Evolutionary conservation across 805 yeast species (phyloP).

Genomic region (Peterozyma toletana): DNA sequence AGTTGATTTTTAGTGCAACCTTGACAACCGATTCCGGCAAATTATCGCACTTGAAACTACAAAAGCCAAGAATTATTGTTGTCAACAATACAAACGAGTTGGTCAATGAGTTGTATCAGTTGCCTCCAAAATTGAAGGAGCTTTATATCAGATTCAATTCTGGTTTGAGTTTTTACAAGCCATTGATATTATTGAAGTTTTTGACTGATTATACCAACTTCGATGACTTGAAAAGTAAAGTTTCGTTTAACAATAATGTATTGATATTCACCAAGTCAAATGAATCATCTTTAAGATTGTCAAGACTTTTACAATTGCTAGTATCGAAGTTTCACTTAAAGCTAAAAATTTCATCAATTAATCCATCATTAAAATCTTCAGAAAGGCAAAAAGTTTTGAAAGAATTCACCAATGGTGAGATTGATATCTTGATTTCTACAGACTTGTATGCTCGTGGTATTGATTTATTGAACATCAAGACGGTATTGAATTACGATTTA

Average conservation of each 20-base stretch:
- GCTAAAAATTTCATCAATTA: slow-evolving; percentile 37
- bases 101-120: slow-evolving; percentile 49
- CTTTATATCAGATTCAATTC: slow-evolving; percentile 19
- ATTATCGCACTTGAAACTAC: slow-evolving; percentile 61
- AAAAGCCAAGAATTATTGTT: slow-evolving; percentile 65
- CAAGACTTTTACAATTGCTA: slow-evolving; percentile 49
- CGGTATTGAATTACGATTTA: slow-evolving; percentile 84
- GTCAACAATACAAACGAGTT: slow-evolving; percentile 50
- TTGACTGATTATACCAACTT: slow-evolving; percentile 26
- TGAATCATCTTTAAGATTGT: slow-evolving; percentile 78
- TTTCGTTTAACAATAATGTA: slow-evolving; percentile 24
- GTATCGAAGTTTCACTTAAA: slow-evolving; percentile 14
- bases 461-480: slow-evolving; percentile 61
- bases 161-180: slow-evolving; percentile 47
- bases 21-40: slow-evolving; percentile 90
- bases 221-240: slow-evolving; percentile 8
- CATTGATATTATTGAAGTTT: slow-evolving; percentile 60
- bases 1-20: slow-evolving; percentile 87
- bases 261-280: slow-evolving; percentile 70
- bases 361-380: slow-evolving; percentile 47
- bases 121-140: slow-evolving; percentile 45
- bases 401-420: slow-evolving; percentile 47
- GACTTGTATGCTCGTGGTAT: slow-evolving; percentile 96
- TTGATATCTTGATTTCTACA: slow-evolving; percentile 62
- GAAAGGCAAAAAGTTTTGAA: slow-evolving; percentile 52